phyloP scores from a whole-genome alignment of 2,329 filamentous ascomycete genomes.

The Amphichorda felina region DNA sequence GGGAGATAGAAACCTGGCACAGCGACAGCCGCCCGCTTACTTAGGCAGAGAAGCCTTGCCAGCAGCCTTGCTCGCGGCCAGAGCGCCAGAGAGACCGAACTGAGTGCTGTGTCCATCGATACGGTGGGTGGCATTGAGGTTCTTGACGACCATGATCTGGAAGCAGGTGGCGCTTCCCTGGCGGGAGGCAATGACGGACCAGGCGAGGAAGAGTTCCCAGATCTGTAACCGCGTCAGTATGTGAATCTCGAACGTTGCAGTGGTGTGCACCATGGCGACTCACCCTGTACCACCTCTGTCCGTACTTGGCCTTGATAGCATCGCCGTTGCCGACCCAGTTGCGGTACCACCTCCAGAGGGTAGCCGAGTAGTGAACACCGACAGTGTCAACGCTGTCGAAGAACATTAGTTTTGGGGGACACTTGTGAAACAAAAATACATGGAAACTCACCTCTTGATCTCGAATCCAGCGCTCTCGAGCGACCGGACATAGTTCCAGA shows the following conservation, averaged over 20 bases:
- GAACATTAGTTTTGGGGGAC: not conserved
- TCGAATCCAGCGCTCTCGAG: constrained; percentile 64
- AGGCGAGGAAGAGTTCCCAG: constrained; percentile 87
- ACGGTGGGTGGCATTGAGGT: constrained; percentile 77
- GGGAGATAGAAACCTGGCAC: too few relatives aligned
- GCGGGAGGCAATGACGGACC: constrained; percentile 71
- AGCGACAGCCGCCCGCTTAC: constrained; percentile 1
- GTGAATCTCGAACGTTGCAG: not conserved
- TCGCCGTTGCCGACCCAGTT: constrained; percentile 95
- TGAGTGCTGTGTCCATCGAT: constrained; percentile 62
- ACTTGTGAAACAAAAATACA: not conserved
- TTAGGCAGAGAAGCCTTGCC: constrained; percentile 4
- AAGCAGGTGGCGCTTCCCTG: constrained; percentile 79
- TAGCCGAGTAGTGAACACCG: constrained; percentile 93
- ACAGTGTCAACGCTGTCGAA: constrained; percentile 63
- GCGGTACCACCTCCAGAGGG: constrained; percentile 95
- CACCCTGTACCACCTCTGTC: constrained; percentile 88
- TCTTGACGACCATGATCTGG: constrained; percentile 81
- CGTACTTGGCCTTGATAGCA: constrained; percentile 91
- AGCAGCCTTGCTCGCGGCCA: constrained; percentile 16
- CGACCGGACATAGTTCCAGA: constrained; percentile 76
- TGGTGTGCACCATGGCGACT: constrained; percentile 18
- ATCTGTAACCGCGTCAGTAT: constrained; percentile 39
- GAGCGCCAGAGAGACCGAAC: constrained; percentile 55
- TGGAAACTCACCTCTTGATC: constrained; percentile 47